These are phyloP conservation scores for Lentinula lateritia DNA, from an alignment of 768 basidiomycete genomes.

Conservation along the genomic window DNA sequence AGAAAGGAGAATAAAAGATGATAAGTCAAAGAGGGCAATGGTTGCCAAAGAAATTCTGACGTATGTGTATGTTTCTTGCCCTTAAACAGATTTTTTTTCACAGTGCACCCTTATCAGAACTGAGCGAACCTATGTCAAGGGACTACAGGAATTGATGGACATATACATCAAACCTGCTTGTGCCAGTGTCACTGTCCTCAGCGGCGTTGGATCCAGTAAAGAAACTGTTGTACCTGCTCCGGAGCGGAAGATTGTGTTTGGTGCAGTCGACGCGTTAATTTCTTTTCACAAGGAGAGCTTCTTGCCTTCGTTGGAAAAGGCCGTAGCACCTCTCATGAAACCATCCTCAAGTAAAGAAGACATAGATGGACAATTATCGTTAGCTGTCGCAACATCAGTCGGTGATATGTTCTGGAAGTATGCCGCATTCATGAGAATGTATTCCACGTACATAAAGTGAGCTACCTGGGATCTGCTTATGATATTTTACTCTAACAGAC, in stretches of 20 bases:
- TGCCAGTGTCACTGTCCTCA: slow-evolving; percentile 61
- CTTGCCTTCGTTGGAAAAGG: slow-evolving; percentile 82
- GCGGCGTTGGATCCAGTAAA: slow-evolving; percentile 64
- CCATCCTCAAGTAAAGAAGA: slow-evolving; percentile 47
- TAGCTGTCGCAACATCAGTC: slow-evolving; percentile 71
- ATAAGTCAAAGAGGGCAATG: slow-evolving; percentile 76
- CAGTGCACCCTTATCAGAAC: slow-evolving; percentile 48
- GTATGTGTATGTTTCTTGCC: slow-evolving; percentile 41
- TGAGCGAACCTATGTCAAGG: slow-evolving; percentile 91
- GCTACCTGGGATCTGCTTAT: slow-evolving; percentile 20
- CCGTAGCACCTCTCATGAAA: slow-evolving; percentile 63
- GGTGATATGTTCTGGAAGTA: slow-evolving; percentile 90
- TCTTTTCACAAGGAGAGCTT: slow-evolving; percentile 93
- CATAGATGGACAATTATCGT: slow-evolving; percentile 66
- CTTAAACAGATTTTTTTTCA: slow-evolving; percentile 7
- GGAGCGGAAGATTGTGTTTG: slow-evolving; percentile 90
- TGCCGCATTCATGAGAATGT: slow-evolving; percentile 98
- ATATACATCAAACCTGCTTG: slow-evolving; percentile 91
- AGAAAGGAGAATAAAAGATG: slow-evolving; percentile 89
- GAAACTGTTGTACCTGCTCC: slow-evolving; percentile 81
- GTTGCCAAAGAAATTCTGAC: slow-evolving; percentile 88
- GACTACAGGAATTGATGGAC: slow-evolving; percentile 89
- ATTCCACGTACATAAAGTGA: slow-evolving; percentile 96
- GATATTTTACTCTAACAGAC: slow-evolving; percentile 1
- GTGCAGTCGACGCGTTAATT: slow-evolving; percentile 82